Evolutionary conservation across 1,139 yeast species (phyloP).

Genomic region (Taiozyma onychis): DNA sequence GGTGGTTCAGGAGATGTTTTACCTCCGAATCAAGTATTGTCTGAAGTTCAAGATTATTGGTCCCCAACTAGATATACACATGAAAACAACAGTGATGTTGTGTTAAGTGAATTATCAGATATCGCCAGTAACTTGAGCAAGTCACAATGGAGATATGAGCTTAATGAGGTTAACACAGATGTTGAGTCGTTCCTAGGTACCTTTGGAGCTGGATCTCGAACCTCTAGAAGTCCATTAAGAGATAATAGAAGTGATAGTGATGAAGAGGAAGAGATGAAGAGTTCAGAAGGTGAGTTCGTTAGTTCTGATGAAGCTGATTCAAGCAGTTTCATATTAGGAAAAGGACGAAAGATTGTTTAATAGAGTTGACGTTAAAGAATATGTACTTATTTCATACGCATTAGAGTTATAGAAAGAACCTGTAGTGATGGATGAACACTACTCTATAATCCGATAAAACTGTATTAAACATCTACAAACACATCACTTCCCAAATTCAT

Average conservation of each 20-base stretch:
- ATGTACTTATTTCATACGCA: background rate
- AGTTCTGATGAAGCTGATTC: background rate
- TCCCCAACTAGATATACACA: conserved; percentile 8
- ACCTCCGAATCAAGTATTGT: background rate
- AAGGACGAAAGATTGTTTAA: background rate
- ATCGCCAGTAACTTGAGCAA: conserved; percentile 14
- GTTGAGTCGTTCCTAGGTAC: conserved; percentile 8
- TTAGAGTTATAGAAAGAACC: background rate
- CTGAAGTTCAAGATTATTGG: conserved; percentile 9
- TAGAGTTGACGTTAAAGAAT: background rate
- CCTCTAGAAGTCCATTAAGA: background rate
- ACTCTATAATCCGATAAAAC: background rate
- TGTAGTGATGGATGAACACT: background rate
- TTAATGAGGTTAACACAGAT: conserved; percentile 14
- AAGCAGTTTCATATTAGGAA: background rate
- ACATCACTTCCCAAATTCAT: background rate
- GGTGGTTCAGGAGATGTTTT: background rate
- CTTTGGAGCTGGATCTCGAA: background rate
- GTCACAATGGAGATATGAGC: conserved; percentile 19
- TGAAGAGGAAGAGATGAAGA: background rate
- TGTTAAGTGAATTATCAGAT: conserved; percentile 10
- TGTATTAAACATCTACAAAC: background rate
- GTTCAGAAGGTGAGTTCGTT: background rate
- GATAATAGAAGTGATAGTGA: background rate
- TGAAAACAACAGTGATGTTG: background rate